Evolutionary conservation across 2,329 filamentous ascomycete genomes (phyloP), one percentile per base, ranked within the genome.

Genomic region (Xylaria arbuscula): DNA sequence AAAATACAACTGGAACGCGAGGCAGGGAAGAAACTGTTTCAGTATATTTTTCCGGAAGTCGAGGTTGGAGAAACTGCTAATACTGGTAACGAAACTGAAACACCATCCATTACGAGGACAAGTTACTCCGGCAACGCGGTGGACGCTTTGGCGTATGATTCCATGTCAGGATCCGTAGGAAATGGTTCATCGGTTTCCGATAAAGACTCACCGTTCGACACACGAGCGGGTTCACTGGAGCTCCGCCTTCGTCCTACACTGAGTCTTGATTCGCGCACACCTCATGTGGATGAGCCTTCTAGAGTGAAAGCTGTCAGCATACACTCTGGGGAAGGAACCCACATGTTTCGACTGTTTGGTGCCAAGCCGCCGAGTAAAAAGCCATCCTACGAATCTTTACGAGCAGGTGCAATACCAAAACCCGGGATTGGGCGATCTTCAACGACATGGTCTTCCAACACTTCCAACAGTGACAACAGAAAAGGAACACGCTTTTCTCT

Each of bases 11-110:
- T 99, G 42, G 96, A 99, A 80, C 91, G 90, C 42, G 94, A 98
- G 74, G 90, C 97, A 57, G 95, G 94, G 53, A 95, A 97, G 82
- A 93, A 92, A 73, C 84, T 99, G 1, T 97, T 99, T 73, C 94
- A 98, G 81, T 99, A 99, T 80, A 93, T 99, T 74, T 99, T 99
- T 83, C 97, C 96, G 0, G 93, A 92, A 11, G 88, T 93, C 73
- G 90, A 91, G 22, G 83, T 79, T n/a, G 90, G 79, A 81, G 83
- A 81, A 64, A 62, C 67, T 19, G 54, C 63, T 36, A 69, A 73
- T 28, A 83, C 83, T 56, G 80, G 81, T 38, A 87, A 87, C 67
- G 86, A 85, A 53, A 3, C 58, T 42, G 88, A 89, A 62, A 90
- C 89, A 6, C 89, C 90, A 0, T 89, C 90, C 80, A 77, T 85